Base-by-base conservation (phyloP, 106 monocot species). In the Chionographis japonica region DNA sequence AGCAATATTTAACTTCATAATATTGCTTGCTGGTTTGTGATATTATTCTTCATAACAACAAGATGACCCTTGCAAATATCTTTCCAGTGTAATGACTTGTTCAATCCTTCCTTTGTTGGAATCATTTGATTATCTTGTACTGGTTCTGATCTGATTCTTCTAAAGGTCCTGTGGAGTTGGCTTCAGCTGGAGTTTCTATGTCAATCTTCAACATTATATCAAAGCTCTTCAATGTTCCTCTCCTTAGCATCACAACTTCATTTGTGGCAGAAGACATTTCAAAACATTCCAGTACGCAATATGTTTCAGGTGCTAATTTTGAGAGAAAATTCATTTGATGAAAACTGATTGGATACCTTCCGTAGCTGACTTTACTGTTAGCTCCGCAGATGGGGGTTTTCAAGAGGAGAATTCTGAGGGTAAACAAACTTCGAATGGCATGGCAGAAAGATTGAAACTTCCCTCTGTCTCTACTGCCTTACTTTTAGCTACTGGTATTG, bases 201-300 rank as follows among this genome's bases (percentile, higher is more conserved):
- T 87, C 93, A 12, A 81, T 98, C 38, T 98, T 93, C 62, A 98
- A 98, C 66, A 93, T 98, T 59, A 75, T 90, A 77, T 98, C 98
- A 66, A 98, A 98, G 76, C 78, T 98, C 18, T 98, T 98, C 68
- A 98, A 98, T 69, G 62, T 98, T 72, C 98, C 98, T 54, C 82
- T 98, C 17, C 75, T 98, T 61, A 98, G 86, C 64, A 80, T 93
- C 41, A 93, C 98, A 74, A 98, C 98, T 70, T 98, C 98, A 68
- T 98, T 90, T 81, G 98, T 98, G 10, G 93, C 98, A 46, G 93
- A 98, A 85, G 98, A 98, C 38, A 81, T 93, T 58, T 90, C 98
- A 62, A 98, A 90, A 71, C 79, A 67, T 77, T 27, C 69, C 5
- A 72, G 53, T 19, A 74, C 51, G 17, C 53, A 70, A 36, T 58